Conservation (phyloP, 257 asterid species). For the Gynochthodes officinalis region DNA sequence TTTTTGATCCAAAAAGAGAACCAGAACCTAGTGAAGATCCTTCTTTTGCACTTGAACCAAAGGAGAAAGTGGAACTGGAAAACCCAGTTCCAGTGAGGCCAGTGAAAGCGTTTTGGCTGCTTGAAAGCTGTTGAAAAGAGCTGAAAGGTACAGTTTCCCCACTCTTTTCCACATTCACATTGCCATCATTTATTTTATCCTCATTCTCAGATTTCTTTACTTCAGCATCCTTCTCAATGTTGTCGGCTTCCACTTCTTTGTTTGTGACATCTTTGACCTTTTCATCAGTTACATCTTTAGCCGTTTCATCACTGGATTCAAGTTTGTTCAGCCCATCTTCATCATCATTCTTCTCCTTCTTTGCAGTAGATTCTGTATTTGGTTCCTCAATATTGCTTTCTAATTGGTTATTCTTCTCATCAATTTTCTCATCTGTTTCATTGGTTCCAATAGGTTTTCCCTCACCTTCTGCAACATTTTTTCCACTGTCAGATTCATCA, state of each 20-base stretch:
- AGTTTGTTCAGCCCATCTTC: slow-evolving; percentile 15
- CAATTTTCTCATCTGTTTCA: slow-evolving; percentile 15
- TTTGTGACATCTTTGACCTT: slow-evolving; percentile 27
- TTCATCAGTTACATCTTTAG: slow-evolving; percentile 19
- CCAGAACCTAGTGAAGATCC: slow-evolving; percentile 29
- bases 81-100: slow-evolving; percentile 89
- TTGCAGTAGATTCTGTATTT: slow-evolving; percentile 21
- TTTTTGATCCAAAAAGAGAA: slow-evolving; percentile 40
- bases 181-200: slow-evolving; percentile 34
- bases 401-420: slow-evolving; percentile 14
- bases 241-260: slow-evolving; percentile 35
- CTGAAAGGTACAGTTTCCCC: slow-evolving; percentile 54
- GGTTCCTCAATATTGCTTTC: slow-evolving; percentile 38
- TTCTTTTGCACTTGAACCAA: slow-evolving; percentile 59
- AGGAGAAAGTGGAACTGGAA: slow-evolving; percentile 65
- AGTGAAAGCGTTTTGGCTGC: slow-evolving; percentile 84
- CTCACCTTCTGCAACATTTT: slow-evolving; percentile 23
- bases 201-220: slow-evolving; percentile 30
- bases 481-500: slow-evolving; percentile 11
- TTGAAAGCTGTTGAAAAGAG: slow-evolving; percentile 75
- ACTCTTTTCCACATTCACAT: slow-evolving; percentile 37
- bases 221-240: slow-evolving; percentile 30
- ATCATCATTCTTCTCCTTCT: slow-evolving; percentile 26
- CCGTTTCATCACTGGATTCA: slow-evolving; percentile 19
- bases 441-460: slow-evolving; percentile 21